Conservation (phyloP, 129 eudicot genomes). For the Flaveria brownii region DNA sequence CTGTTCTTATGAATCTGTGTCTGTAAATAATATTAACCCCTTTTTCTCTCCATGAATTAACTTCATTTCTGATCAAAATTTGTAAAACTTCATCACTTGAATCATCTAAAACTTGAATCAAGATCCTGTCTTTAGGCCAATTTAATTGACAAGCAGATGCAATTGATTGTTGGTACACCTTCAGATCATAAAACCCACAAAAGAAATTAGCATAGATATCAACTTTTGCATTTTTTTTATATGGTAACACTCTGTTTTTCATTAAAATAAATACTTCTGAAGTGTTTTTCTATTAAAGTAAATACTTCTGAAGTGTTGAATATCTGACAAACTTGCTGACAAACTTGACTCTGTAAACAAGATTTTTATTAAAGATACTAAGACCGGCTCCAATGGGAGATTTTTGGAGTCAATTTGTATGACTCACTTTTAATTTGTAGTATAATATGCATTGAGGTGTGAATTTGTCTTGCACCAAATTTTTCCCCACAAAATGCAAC, state of each 20-base stretch:
- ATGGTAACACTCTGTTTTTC: not conserved
- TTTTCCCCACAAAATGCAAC: no score
- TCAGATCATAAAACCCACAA: constrained; percentile 18
- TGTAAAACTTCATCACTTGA: constrained; percentile 74
- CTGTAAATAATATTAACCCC: constrained; percentile 76
- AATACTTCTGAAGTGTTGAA: not conserved
- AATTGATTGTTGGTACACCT: constrained; percentile 82
- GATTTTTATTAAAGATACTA: no score
- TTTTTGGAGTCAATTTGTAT: no score
- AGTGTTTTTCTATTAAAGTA: not conserved
- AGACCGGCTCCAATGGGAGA: no score
- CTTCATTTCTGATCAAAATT: constrained; percentile 63
- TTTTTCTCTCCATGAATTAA: constrained; percentile 63
- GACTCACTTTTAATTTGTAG: no score
- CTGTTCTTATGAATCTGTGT: constrained; percentile 77
- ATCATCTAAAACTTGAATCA: constrained; percentile 81
- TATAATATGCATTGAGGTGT: no score
- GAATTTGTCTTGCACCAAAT: no score
- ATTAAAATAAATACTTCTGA: not conserved
- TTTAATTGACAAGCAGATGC: constrained; percentile 77
- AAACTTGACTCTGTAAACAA: no score
- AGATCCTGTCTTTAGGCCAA: constrained; percentile 82
- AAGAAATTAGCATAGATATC: constrained; percentile 14
- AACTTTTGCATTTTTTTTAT: not conserved
- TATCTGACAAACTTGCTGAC: not conserved